Percentiles rank a stretch among this genome's conserved stretches.
Conservation (phyloP, 495 filamentous ascomycete genomes). For the Umbilicaria muhlenbergii region DNA sequence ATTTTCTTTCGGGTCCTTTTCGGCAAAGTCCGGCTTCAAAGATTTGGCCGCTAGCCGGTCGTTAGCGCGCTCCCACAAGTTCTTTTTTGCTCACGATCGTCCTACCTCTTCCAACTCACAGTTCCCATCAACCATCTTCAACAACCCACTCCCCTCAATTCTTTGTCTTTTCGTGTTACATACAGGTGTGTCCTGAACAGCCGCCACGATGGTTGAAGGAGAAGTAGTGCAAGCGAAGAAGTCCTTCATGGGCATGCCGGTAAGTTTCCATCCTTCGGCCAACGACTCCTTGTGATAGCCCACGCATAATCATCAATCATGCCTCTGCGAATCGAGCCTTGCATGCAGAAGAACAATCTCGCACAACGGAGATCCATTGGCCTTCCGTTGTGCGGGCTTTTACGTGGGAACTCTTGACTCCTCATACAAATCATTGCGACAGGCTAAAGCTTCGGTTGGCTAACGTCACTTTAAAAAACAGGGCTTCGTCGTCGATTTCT, state of each 20-base stretch:
- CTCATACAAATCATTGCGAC: too few relatives aligned
- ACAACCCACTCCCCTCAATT: slow-evolving; percentile 10
- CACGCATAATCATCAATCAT: background rate
- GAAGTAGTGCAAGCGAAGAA: slow-evolving; percentile 45
- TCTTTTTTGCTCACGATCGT: too few relatives aligned
- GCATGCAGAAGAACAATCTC: background rate
- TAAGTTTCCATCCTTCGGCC: slow-evolving; percentile 25
- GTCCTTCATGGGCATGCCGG: slow-evolving; percentile 84
- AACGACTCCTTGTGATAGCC: background rate
- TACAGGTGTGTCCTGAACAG: slow-evolving; percentile 18
- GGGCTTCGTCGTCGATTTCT: slow-evolving; percentile 76
- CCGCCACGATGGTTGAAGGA: slow-evolving; percentile 34
- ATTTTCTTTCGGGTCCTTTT: too few relatives aligned
- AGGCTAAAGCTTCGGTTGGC: slow-evolving; percentile 3
- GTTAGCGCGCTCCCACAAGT: too few relatives aligned
- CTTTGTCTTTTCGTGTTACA: slow-evolving; percentile 21
- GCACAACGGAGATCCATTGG: too few relatives aligned
- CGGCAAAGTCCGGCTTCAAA: too few relatives aligned
- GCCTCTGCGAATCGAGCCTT: slow-evolving; percentile 22
- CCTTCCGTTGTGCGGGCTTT: background rate
- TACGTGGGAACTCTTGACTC: background rate
- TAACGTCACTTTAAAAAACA: slow-evolving; percentile 24
- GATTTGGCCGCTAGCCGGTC: too few relatives aligned
- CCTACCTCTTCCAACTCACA: background rate
- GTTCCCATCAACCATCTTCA: background rate